Evolutionary conservation across 2,329 filamentous ascomycete species (phyloP).

Genomic region (Talaromyces atroroseus): DNA sequence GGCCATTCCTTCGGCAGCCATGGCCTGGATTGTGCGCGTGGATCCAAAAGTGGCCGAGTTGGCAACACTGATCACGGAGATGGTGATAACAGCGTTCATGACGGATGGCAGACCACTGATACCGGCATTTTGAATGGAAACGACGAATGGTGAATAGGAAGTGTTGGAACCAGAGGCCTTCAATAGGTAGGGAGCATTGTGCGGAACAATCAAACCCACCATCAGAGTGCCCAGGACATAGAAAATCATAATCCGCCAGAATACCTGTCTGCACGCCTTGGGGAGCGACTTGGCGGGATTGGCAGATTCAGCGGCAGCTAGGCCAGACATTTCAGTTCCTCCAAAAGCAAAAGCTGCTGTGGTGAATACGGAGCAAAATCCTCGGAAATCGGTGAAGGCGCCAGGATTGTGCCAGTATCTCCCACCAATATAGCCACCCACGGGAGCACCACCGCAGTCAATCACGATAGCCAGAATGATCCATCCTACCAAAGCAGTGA

Average conservation of each 20-base stretch:
- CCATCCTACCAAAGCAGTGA: conserved; percentile 56
- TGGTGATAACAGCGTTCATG: conserved; percentile 62
- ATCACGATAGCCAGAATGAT: conserved; percentile 72
- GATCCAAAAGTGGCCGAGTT: conserved; percentile 55
- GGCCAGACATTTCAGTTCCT: conserved; percentile 50
- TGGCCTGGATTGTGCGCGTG: conserved; percentile 53
- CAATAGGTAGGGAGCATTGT: conserved; percentile 36
- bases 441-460: conserved; percentile 39
- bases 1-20: conserved; percentile 44
- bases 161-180: conserved; percentile 36
- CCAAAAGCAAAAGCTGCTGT: conserved; percentile 54
- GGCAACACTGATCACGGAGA: conserved; percentile 56
- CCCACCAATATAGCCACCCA: conserved; percentile 36
- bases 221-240: conserved; percentile 45
- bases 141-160: conserved; percentile 60
- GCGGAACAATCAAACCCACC: conserved; percentile 42
- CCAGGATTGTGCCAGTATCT: conserved; percentile 31
- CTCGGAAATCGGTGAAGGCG: conserved; percentile 45
- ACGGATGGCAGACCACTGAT: conserved; percentile 57
- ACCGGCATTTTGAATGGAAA: conserved; percentile 57
- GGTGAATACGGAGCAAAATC: conserved; percentile 54
- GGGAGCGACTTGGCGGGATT: conserved; percentile 49
- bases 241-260: conserved; percentile 49
- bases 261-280: conserved; percentile 46
- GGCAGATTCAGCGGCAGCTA: conserved; percentile 49